Base-by-base conservation (phyloP, 2,329 filamentous ascomycete species). In the Fusarium sp. region DNA sequence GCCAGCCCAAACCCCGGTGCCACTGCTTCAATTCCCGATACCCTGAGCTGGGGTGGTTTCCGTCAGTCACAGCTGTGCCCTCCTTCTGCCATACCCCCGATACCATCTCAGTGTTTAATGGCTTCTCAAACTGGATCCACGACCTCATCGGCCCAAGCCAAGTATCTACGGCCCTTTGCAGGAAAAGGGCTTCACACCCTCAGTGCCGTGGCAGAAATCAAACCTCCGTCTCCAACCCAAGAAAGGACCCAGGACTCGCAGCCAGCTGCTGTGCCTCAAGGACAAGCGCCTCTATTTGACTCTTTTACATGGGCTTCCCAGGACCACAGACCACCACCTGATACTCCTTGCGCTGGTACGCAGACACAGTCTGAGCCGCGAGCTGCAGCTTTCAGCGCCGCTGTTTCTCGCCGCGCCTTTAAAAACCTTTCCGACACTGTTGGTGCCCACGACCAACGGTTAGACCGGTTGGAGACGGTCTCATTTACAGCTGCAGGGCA, bases 401-500 rank as follows among this genome's bases (percentile, higher is more conserved):
- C 68, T 24, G 47, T 75, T 5, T 68, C 75, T 25, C 75, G 72
- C 6, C 76, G 77, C 29, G 74, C 75, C 3, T 75, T 85, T 48
- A 77, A 78, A 54, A 78, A 81, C 41, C 64, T 87, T 7, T 77
- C 80, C 5, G 80, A 83, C 39, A 80, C 81, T n/a, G 80, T 89
- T 57, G 78, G 83, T 55, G 81, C 83, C 15, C 85, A 92, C 57
- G 86, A 86, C 34, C 81, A 84, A 48, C 87, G 91, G 2, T 74
- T 94, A 11, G 88, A 91, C 44, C 79, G 81, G 52, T 79, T 93
- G 6, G 91, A 94, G 74, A 91, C 83, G 46, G 80, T 84, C 2
- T 92, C 89, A 0, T 91, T 92, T 69, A 86, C 86, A 24, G 81
- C 85, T 39, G 80, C 83, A 15, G 83, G 83, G n/a, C 83, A 90